Percentiles rank a stretch among this genome's conserved stretches.
phyloP scores from a whole-genome alignment of 805 yeast genomes.

The Priceomyces haplophilus region DNA sequence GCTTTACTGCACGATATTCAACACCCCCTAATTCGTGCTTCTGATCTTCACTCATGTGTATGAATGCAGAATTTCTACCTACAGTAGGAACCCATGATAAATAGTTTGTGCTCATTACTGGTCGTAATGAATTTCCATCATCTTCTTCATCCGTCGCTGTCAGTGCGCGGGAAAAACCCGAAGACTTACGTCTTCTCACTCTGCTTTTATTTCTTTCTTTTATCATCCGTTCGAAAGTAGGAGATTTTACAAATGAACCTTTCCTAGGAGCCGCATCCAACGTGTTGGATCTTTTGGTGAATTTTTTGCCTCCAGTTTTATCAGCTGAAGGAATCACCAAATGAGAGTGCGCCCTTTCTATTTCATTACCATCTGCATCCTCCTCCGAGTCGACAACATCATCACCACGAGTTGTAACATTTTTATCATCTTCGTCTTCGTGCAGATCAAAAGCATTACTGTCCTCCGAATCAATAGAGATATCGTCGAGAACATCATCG shows the following conservation, averaged over 20 bases:
- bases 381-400: constrained; percentile 6
- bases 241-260: constrained; percentile 28
- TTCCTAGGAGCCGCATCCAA: constrained; percentile 34
- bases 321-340: constrained; percentile 33
- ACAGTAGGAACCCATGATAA: constrained; percentile 88
- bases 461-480: constrained; percentile 6
- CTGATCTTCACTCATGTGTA: constrained; percentile 74
- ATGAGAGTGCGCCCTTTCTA: constrained; percentile 30
- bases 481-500: constrained; percentile 10
- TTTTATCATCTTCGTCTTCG: constrained; percentile 9
- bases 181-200: constrained; percentile 2
- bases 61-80: constrained; percentile 91
- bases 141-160: constrained; percentile 14
- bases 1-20: constrained; percentile 85
- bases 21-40: constrained; percentile 97
- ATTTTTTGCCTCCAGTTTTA: constrained; percentile 33
- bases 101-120: constrained; percentile 56
- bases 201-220: constrained; percentile 1
- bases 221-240: constrained; percentile 47
- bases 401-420: constrained; percentile 5
- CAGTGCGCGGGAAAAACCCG: constrained; percentile 7
- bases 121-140: constrained; percentile 13
- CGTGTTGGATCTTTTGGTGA: constrained; percentile 46
- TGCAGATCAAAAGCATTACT: constrained; percentile 4
- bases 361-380: constrained; percentile 10